Base-by-base conservation (phyloP, 2,329 filamentous ascomycete species). In the Scopulariopsis brevicaulis region DNA sequence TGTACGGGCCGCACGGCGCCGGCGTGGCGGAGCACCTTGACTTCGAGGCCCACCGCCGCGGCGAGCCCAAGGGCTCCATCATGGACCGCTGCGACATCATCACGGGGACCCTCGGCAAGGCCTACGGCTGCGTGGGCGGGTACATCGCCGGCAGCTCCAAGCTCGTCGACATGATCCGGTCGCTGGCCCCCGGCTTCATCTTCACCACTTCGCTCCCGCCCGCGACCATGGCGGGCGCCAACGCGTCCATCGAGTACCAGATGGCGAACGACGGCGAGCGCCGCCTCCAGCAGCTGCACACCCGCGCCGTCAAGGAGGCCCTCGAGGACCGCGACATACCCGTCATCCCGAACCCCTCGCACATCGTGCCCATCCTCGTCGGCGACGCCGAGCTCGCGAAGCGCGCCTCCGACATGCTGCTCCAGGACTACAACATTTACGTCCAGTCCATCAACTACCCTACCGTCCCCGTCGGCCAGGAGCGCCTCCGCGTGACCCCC, bases 381-480 rank as follows among this genome's bases (percentile, higher is more conserved):
- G 94, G 94, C 60, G 94, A 96, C 67, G 94, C 94, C 53, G 92
- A 94, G 73, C 77, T 95, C 48, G 94, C 94, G 60, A 96, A 94
- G 79, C 80, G 86, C 65, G 94, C 94, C 8, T 96, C 90, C 25
- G 94, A 99, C 69, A 84, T 96, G 77, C 84, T 99, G 24, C 82
- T 99, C 15, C 85, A 88, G 64, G 87, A 96, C 64, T 89, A 96
- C 77, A 83, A 85, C 61, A 96, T 99, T 69, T 99, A 99, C 70
- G 94, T 99, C 28, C 94, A 99, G 75, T 91, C 90, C 58, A 97
- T 99, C 81, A 99, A 99, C 77, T 97, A 97, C 74, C 94, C 94
- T 2, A 99, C 94, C 56, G 94, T 99, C 2, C 94, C 94, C 2
- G 90, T 96, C 7, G 94, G 94, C n/a, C 92, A 99, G 77, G 94